phyloP scores from a whole-genome alignment of 768 basidiomycete genomes.

The Auriculariales sp. region DNA sequence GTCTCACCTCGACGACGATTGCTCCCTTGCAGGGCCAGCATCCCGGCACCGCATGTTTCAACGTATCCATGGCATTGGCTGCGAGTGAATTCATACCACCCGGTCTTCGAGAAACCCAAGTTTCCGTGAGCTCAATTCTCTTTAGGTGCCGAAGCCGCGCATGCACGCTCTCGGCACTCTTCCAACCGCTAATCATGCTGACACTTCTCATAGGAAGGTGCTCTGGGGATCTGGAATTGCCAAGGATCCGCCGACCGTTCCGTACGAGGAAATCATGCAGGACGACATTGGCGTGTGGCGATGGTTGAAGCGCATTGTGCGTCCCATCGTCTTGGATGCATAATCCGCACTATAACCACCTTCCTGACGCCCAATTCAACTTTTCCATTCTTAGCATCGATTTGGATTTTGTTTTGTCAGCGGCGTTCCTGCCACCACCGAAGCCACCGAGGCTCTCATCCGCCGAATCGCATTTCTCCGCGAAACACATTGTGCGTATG shows the following conservation, averaged over 20 bases:
- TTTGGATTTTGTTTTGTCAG: constrained; percentile 85
- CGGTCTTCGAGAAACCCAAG: constrained; percentile 22
- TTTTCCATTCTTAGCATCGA: constrained; percentile 38
- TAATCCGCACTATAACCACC: constrained; percentile 9
- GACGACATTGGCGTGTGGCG: constrained; percentile 56
- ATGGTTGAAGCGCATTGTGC: constrained; percentile 69
- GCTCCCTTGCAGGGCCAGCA: constrained; percentile 41
- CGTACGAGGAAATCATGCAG: constrained; percentile 59
- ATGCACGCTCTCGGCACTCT: no score
- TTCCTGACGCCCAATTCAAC: background rate
- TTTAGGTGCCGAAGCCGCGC: no score
- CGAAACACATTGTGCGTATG: constrained; percentile 63
- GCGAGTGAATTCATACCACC: constrained; percentile 65
- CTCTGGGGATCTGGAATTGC: constrained; percentile 73
- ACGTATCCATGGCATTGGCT: constrained; percentile 85
- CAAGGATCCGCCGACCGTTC: constrained; percentile 56
- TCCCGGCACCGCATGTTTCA: constrained; percentile 50
- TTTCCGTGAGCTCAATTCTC: background rate
- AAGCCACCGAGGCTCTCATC: constrained; percentile 70
- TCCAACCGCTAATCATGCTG: background rate
- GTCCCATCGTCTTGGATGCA: no score
- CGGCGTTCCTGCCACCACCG: constrained; percentile 64
- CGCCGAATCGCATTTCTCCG: constrained; percentile 75
- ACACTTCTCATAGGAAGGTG: constrained; percentile 57
- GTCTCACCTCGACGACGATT: background rate